These are phyloP conservation scores for Eutrema heterophyllum DNA, from an alignment of 345 rosid species.

Conservation along the genomic window DNA sequence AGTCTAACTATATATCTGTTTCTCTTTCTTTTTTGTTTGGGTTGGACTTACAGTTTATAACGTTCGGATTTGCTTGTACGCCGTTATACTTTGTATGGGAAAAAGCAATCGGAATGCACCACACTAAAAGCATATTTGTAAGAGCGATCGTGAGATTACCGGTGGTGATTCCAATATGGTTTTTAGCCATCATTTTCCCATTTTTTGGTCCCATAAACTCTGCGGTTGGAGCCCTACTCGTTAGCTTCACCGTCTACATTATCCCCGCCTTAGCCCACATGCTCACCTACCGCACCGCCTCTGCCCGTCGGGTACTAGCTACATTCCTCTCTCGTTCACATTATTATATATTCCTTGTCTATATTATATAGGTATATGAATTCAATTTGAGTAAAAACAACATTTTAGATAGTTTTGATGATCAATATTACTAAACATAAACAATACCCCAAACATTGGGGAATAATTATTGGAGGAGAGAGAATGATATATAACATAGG, in stretches of 20 bases:
- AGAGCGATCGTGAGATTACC: slow-evolving; percentile 91
- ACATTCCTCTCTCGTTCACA: neutral
- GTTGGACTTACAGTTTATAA: slow-evolving; percentile 60
- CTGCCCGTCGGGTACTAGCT: slow-evolving; percentile 81
- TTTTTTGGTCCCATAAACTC: slow-evolving; percentile 98
- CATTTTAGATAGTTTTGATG: neutral
- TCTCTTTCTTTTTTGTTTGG: neutral
- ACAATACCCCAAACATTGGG: neutral
- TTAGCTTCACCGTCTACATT: slow-evolving; percentile 97
- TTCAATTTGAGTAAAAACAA: neutral
- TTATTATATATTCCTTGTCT: neutral
- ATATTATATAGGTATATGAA: neutral
- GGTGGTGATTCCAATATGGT: slow-evolving; percentile 95
- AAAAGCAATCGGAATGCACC: slow-evolving; percentile 94
- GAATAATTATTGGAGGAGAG: neutral
- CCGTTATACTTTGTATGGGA: slow-evolving; percentile 99
- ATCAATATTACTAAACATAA: no score
- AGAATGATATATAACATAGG: slow-evolving; percentile 1
- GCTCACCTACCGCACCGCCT: slow-evolving; percentile 90
- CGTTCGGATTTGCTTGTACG: slow-evolving; percentile 96
- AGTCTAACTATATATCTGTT: neutral
- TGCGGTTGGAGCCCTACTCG: slow-evolving; percentile 92
- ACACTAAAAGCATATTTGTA: slow-evolving; percentile 68
- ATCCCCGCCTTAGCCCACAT: slow-evolving; percentile 91
- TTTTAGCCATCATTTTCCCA: slow-evolving; percentile 90